Conservation (phyloP, 2,329 filamentous ascomycete species). For the Calonectria fujianensis region DNA sequence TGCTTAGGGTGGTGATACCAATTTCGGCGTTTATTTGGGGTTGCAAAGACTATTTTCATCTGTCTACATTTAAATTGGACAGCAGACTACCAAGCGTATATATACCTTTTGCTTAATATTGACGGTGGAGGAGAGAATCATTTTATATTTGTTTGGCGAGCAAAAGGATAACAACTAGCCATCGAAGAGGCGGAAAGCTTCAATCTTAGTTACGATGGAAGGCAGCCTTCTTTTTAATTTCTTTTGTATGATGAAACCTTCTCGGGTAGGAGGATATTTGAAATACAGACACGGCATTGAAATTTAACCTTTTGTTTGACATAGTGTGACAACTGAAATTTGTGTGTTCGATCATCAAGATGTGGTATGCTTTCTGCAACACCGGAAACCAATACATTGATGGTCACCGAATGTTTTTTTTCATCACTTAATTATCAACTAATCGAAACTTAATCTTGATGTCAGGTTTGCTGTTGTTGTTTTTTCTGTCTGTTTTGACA, state of each 20-base stretch:
- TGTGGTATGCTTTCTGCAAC: not conserved
- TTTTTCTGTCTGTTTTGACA: not conserved
- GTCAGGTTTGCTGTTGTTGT: too few relatives aligned
- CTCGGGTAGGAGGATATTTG: slow-evolving; percentile 38
- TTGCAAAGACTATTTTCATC: slow-evolving; percentile 33
- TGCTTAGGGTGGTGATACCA: slow-evolving; percentile 40
- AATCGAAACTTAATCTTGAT: not conserved
- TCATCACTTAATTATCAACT: not conserved
- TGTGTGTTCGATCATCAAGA: not conserved
- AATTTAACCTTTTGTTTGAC: not conserved
- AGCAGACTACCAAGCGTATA: slow-evolving; percentile 29
- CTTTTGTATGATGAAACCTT: slow-evolving; percentile 46
- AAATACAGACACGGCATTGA: slow-evolving; percentile 45
- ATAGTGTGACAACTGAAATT: not conserved
- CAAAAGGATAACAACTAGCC: slow-evolving; percentile 35
- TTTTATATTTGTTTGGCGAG: slow-evolving; percentile 29
- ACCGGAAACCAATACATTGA: not conserved
- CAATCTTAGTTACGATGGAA: slow-evolving; percentile 30
- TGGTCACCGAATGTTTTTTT: not conserved
- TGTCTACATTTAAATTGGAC: slow-evolving; percentile 22
- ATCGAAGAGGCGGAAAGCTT: slow-evolving; percentile 27
- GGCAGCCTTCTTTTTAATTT: slow-evolving; percentile 42
- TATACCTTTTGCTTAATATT: slow-evolving; percentile 38
- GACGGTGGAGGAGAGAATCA: not conserved
- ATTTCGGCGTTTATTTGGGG: slow-evolving; percentile 39